These are phyloP conservation scores for Monosporozyma yasuniensis DNA, from an alignment of 805 yeast genomes.

Conservation along the genomic window DNA sequence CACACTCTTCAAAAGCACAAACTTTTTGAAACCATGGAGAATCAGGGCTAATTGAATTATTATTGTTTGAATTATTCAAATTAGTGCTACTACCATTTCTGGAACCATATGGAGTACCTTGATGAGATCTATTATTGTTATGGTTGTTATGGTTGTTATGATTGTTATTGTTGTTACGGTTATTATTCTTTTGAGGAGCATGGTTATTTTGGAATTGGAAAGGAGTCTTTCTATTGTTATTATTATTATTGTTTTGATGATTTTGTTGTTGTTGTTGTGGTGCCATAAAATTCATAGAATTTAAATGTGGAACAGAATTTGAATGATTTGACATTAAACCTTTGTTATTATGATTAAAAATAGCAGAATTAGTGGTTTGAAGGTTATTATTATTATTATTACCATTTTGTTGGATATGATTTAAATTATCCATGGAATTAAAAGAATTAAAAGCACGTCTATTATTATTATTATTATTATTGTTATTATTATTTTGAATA, in stretches of 20 bases:
- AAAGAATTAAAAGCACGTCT: constrained; percentile 1
- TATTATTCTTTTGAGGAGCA: constrained; percentile 2
- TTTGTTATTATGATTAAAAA: not conserved
- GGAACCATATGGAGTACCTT: not conserved
- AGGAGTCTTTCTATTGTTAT: constrained; percentile 9
- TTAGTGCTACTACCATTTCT: constrained; percentile 7
- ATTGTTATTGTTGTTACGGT: constrained; percentile 3
- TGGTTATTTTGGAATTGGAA: not conserved
- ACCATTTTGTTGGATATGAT: not conserved
- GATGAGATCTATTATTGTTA: constrained; percentile 8
- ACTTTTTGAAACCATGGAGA: constrained; percentile 45
- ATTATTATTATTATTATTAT: not conserved
- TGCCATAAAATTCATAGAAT: not conserved
- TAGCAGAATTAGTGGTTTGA: not conserved
- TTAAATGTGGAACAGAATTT: constrained; percentile 1
- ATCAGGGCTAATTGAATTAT: constrained; percentile 21
- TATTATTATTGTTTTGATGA: constrained; percentile 8
- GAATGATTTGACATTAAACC: not conserved
- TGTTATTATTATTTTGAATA: not conserved
- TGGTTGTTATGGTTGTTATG: not conserved
- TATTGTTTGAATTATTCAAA: constrained; percentile 6
- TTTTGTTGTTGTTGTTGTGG: constrained; percentile 1
- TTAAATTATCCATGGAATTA: constrained; percentile 2
- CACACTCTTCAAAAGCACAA: constrained; percentile 44
- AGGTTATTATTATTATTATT: not conserved